phyloP scores from a whole-genome alignment of 306 rosid species.

The Quercus variabilis region DNA sequence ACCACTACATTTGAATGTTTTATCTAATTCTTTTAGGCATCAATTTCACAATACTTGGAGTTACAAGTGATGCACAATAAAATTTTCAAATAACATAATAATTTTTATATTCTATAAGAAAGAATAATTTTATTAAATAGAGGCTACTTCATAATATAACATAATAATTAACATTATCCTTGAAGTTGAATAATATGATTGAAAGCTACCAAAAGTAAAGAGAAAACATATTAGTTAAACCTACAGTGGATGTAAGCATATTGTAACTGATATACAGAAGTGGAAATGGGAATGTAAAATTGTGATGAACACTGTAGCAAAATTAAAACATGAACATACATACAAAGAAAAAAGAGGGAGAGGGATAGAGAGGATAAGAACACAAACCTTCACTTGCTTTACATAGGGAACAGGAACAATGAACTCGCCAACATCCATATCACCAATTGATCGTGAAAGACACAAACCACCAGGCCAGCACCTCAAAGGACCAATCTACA shows the following conservation, averaged over 20 bases:
- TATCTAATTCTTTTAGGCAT: not conserved
- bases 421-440: constrained; percentile 93
- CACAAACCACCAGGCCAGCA: constrained; percentile 99
- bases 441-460: constrained; percentile 95
- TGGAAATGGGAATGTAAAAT: not conserved
- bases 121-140: too few relatives aligned
- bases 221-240: not conserved
- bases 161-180: not conserved
- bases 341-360: not conserved
- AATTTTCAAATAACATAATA: not conserved
- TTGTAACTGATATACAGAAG: not conserved
- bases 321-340: not conserved
- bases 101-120: too few relatives aligned
- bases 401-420: constrained; percentile 96
- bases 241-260: not conserved
- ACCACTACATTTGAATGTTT: not conserved
- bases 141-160: too few relatives aligned
- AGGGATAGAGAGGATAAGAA: not conserved
- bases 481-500: constrained; percentile 93
- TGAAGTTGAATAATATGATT: not conserved
- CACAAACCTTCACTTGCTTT: constrained; percentile 94
- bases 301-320: not conserved
- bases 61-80: not conserved
- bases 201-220: not conserved
- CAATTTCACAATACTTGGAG: not conserved